A percentile compares a stretch with the other conserved stretches of the same genome.
phyloP scores from a whole-genome alignment of 2,329 filamentous ascomycete species.

The Aspergillus felis region DNA sequence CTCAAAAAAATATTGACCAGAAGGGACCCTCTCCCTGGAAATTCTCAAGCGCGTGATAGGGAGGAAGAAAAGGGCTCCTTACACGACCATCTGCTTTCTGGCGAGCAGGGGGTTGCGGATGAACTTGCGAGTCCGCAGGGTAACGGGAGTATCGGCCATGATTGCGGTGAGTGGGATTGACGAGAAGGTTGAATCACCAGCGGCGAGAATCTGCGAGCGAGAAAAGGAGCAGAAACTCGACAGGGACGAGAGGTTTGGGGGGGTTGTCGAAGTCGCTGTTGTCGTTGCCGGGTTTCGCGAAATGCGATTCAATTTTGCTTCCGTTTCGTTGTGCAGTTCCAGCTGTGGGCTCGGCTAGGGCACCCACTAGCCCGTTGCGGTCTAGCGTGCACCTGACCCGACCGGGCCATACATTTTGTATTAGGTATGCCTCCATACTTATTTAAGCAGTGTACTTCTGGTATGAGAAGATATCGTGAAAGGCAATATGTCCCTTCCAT shows the following conservation, averaged over 20 bases:
- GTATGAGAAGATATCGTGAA: too few relatives aligned
- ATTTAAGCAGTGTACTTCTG: not conserved
- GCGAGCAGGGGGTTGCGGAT: constrained; percentile 98
- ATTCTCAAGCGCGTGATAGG: not conserved
- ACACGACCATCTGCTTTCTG: constrained; percentile 99
- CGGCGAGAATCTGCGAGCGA: constrained; percentile 23
- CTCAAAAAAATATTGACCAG: not conserved
- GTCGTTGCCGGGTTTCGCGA: constrained; percentile 26
- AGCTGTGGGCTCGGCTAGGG: constrained; percentile 43
- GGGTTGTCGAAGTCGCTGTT: constrained; percentile 27
- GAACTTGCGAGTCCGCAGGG: constrained; percentile 98
- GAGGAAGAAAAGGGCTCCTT: constrained; percentile 49
- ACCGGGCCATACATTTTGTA: not conserved
- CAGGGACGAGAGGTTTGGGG: constrained; percentile 23
- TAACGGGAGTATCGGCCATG: constrained; percentile 81
- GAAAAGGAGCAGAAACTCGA: constrained; percentile 11
- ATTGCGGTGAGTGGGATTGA: constrained; percentile 52
- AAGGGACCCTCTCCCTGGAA: not conserved
- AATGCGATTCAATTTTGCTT: constrained; percentile 37
- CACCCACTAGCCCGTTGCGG: constrained; percentile 27
- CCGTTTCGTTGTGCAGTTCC: constrained; percentile 20
- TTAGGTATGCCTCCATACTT: not conserved
- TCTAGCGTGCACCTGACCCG: constrained; percentile 9
- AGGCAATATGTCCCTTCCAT: not conserved
- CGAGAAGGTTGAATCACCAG: constrained; percentile 21